Base-by-base conservation (phyloP, 495 filamentous ascomycete species). In the Xanthoparmelia taractica region DNA sequence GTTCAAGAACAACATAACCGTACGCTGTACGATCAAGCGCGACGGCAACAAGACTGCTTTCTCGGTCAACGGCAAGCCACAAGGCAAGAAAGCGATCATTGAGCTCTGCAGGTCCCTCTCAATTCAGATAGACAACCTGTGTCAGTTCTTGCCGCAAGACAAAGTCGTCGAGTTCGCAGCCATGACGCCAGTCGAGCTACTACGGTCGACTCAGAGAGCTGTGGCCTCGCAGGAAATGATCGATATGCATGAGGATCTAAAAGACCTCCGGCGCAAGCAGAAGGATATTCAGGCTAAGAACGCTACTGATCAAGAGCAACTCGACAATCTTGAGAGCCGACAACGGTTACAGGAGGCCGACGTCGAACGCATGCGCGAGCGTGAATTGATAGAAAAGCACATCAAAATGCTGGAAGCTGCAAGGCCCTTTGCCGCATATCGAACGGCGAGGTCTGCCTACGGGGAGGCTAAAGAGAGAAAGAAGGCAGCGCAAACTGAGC, bases 51-150 rank as follows among this genome's bases (percentile, higher is more conserved):
- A 84, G 60, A 84, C 84, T 25, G 79, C 79, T 1, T 98, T 87
- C 72, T 87, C 78, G 56, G 63, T 97, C 33, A 85, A 96, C 70
- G 83, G 84, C 33, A 78, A 76, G 63, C 72, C 81, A 50, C 74
- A 77, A 6, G 79, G 79, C 2, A 78, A 81, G 48, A 83, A 84
- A 55, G 74, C 79, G 34, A 80, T 97, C 3, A 73, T 86, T 54
- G 76, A 79, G 38, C 76, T 96, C 40, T 85, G 84, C 23, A 83
- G 76, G 57, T 80, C 77, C 0, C 86, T 95, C 61, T 81, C 85
- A 29, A 97, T 97, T 41, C 95, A 97, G 74, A 87, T 97, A 70
- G 94, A 97, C 74, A 99, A 99, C 68, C 80, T 97, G 4, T 99
- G 94, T 72, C 94, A 97, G 74, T 99, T 99, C 68, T 80, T 99